These are phyloP conservation scores for Rhynchosporium agropyri DNA, from an alignment of 2,329 filamentous ascomycete genomes.

Conservation along the genomic window DNA sequence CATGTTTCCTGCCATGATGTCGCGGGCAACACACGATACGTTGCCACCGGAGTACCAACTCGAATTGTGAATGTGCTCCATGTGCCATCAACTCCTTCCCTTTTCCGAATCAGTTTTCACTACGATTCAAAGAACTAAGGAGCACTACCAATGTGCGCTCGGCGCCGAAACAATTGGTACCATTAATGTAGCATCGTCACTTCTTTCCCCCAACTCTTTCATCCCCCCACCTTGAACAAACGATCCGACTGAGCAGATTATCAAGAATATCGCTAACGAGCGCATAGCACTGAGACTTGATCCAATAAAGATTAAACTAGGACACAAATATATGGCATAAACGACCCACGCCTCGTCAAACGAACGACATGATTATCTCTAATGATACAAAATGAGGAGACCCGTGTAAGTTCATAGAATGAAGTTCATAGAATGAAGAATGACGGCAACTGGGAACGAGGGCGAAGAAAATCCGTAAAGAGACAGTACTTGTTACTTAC, in stretches of 20 bases:
- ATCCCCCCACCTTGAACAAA: conserved; percentile 1
- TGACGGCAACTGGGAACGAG: background rate
- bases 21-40: conserved; percentile 45
- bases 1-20: conserved; percentile 48
- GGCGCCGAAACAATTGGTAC: conserved; percentile 31
- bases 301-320: conserved; percentile 6
- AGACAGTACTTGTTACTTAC: conserved; percentile 7
- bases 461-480: conserved; percentile 7
- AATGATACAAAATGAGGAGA: conserved; percentile 4
- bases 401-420: conserved; percentile 7
- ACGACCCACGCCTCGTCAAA: background rate
- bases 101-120: conserved; percentile 25
- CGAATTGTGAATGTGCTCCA: conserved; percentile 48
- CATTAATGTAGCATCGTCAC: conserved; percentile 30
- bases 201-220: conserved; percentile 18
- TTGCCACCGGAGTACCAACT: conserved; percentile 45
- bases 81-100: conserved; percentile 43
- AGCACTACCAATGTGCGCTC: conserved; percentile 30
- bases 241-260: conserved; percentile 10
- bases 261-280: conserved; percentile 23
- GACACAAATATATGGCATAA: background rate
- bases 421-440: too few species aligned
- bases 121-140: background rate
- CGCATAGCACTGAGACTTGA: conserved; percentile 25
- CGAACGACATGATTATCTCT: conserved; percentile 9